Evolutionary conservation across 495 filamentous ascomycete genomes (phyloP).

Genomic region (Penicillium bialowiezense): DNA sequence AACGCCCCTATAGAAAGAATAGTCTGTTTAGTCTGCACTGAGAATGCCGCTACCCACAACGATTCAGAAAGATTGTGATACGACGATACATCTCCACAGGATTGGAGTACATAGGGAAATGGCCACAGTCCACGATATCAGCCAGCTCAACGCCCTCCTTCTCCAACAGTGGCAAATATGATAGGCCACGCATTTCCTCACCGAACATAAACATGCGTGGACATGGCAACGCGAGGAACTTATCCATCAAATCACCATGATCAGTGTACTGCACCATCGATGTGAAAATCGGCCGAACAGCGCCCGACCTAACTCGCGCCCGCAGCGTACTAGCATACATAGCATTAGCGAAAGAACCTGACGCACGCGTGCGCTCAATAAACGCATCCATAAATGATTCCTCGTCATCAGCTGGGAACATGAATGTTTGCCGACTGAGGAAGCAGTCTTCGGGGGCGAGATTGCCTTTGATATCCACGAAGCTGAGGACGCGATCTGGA

Average conservation of each 20-base stretch:
- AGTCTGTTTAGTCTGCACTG: not conserved
- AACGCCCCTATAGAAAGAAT: too few relatives aligned
- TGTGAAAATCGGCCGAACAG: slow-evolving; percentile 22
- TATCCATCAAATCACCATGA: slow-evolving; percentile 17
- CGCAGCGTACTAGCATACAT: slow-evolving; percentile 26
- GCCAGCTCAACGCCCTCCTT: slow-evolving; percentile 27
- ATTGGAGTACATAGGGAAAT: slow-evolving; percentile 37
- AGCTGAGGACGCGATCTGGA: slow-evolving; percentile 22
- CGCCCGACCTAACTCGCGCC: slow-evolving; percentile 15
- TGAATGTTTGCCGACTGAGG: slow-evolving; percentile 28
- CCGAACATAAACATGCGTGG: slow-evolving; percentile 31
- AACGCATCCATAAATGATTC: slow-evolving; percentile 25
- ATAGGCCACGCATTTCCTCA: slow-evolving; percentile 19
- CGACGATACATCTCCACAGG: slow-evolving; percentile 27
- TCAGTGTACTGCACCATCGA: slow-evolving; percentile 30
- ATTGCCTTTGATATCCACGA: slow-evolving; percentile 32
- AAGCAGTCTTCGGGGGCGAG: slow-evolving; percentile 32
- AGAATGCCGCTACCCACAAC: not conserved
- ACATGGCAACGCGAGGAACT: slow-evolving; percentile 19
- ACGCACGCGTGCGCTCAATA: slow-evolving; percentile 17
- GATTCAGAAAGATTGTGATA: slow-evolving; percentile 20
- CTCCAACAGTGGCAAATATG: slow-evolving; percentile 20
- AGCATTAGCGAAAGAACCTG: slow-evolving; percentile 12
- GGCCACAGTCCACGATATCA: slow-evolving; percentile 19
- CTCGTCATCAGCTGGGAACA: slow-evolving; percentile 14